phyloP scores from a whole-genome alignment of 2,329 filamentous ascomycete species.

The Magnaporthiopsis rhizophila region DNA sequence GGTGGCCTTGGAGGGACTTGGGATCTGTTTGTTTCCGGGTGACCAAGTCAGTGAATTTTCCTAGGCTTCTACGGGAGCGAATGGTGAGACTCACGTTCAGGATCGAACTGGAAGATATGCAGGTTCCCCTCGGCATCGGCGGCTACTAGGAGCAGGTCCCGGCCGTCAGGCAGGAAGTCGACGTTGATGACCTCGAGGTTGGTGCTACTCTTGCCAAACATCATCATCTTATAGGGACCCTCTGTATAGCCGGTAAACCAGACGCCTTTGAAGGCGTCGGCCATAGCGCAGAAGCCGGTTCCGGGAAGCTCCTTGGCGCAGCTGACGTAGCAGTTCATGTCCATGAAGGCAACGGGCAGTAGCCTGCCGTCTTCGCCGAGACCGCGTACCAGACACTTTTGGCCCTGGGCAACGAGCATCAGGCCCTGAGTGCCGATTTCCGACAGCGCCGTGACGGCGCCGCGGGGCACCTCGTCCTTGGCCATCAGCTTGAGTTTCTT shows the following conservation, averaged over 20 bases:
- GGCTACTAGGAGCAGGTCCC: constrained; percentile 73
- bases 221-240: constrained; percentile 90
- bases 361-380: constrained; percentile 92
- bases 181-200: constrained; percentile 71
- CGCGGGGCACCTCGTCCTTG: constrained; percentile 84
- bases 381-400: constrained; percentile 95
- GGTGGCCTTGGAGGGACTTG: constrained; percentile 82
- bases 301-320: constrained; percentile 75
- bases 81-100: constrained; percentile 61
- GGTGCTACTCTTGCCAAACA: constrained; percentile 81
- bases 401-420: constrained; percentile 83
- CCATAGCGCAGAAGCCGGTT: constrained; percentile 79
- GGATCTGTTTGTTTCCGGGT: constrained; percentile 53
- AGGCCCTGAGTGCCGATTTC: constrained; percentile 82
- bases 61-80: constrained; percentile 4
- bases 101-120: constrained; percentile 88
- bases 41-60: constrained; percentile 17
- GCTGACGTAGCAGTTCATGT: constrained; percentile 90
- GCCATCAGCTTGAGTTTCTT: constrained; percentile 78
- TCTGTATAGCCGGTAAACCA: constrained; percentile 97
- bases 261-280: constrained; percentile 84
- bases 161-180: constrained; percentile 82
- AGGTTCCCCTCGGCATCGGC: constrained; percentile 80
- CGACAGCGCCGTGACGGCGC: constrained; percentile 79
- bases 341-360: constrained; percentile 91